Base-by-base conservation (phyloP, 306 rosid species). In the Lablab purpureus region DNA sequence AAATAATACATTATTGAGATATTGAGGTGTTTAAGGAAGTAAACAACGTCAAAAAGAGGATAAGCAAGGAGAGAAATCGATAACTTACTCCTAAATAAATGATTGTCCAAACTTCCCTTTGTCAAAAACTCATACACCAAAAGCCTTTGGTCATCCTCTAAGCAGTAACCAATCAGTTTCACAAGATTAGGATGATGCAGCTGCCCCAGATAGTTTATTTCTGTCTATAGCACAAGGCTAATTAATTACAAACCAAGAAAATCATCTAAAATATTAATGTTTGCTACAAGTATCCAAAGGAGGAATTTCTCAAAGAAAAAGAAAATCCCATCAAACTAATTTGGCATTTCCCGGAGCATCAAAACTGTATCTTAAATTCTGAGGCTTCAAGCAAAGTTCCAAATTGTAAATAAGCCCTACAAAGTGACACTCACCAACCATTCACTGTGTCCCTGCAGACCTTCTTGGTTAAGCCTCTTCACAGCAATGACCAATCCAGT, bases 381-480 rank as follows among this genome's bases (percentile, higher is more conserved):
- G 47, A 74, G n/a, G 60, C 40, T 41, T 72, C 7, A 21, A 59
- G 46, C 58, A 46, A 78, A 68, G 46, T 75, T 54, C 70, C 55
- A 14, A 34, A 28, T 7, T 36, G 45, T 28, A 70, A 74, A 67
- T 71, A 76, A 56, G 36, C 22, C 36, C 32, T 37, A 10, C 68
- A 9, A 77, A 77, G 78, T 67, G 66, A 78, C 14, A 90, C 99
- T 91, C 87, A 95, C 99, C 98, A 96, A 67, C 99, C 99, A 96
- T 83, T 96, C 99, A 84, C 85, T 90, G 90, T 96, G 99, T 77
- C 99, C 99, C 82, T 96, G 99, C 4, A 82, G 74, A 81, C 99
- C 92, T 84, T 96, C 99, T 84, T 91, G 99, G 86, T 96, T 96
- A 69, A 91, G 98, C 88, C 87, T 91, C 88, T 96, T 96, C 13